These are phyloP conservation scores for Elsinoe batatas DNA, from an alignment of 2,329 filamentous ascomycete genomes.

Conservation along the genomic window DNA sequence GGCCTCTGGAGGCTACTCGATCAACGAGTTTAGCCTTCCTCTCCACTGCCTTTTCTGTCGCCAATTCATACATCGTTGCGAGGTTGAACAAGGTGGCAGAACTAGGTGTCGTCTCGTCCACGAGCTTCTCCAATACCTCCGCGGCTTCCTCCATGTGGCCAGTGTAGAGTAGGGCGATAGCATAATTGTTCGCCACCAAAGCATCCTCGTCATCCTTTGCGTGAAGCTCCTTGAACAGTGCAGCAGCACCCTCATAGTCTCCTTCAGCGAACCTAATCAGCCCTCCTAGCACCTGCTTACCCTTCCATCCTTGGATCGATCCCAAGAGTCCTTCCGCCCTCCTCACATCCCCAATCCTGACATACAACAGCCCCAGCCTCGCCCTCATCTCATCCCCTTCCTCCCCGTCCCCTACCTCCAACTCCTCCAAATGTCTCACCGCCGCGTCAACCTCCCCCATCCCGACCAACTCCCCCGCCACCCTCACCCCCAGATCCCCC, in stretches of 20 bases:
- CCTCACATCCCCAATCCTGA: slow-evolving; percentile 68
- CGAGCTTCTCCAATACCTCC: slow-evolving; percentile 55
- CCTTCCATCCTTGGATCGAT: slow-evolving; percentile 14
- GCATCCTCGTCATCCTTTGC: slow-evolving; percentile 45
- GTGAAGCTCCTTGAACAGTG: slow-evolving; percentile 49
- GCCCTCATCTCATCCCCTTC: slow-evolving; percentile 31
- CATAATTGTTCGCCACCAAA: slow-evolving; percentile 71
- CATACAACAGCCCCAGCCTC: slow-evolving; percentile 53
- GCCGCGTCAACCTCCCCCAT: slow-evolving; percentile 84
- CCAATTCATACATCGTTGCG: slow-evolving; percentile 83
- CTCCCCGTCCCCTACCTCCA: slow-evolving; percentile 37
- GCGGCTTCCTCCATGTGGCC: slow-evolving; percentile 66
- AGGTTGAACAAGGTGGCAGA: slow-evolving; percentile 81
- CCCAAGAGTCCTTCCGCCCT: slow-evolving; percentile 2
- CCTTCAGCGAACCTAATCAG: slow-evolving; percentile 71
- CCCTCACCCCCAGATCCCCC: slow-evolving; percentile 59
- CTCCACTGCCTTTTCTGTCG: slow-evolving; percentile 62
- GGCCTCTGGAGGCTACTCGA: slow-evolving; percentile 35
- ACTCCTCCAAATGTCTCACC: slow-evolving; percentile 56
- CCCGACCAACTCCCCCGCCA: slow-evolving; percentile 60
- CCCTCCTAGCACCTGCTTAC: slow-evolving; percentile 47
- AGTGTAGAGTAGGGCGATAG: slow-evolving; percentile 74
- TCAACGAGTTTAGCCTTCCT: slow-evolving; percentile 65
- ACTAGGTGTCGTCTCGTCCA: slow-evolving; percentile 39
- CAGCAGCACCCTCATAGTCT: slow-evolving; percentile 54